Evolutionary conservation across 305 asterid species (phyloP).

Genomic region (Euphrasia arctica): DNA sequence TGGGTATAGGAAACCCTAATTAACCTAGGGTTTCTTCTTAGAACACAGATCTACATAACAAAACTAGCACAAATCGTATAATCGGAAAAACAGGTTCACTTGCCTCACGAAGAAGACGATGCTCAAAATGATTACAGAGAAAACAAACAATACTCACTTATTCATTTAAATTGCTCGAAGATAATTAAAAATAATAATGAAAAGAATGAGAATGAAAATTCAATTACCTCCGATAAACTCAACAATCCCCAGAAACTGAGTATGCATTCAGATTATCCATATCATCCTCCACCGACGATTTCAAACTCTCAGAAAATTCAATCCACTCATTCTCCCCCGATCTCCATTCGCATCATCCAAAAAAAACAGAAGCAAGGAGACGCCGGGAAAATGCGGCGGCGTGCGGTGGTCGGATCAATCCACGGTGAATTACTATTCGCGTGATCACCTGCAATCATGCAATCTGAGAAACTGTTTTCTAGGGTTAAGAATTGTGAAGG

Average conservation of each 20-base stretch:
- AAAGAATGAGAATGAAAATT: constrained; percentile 1
- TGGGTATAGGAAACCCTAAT: constrained; percentile 4
- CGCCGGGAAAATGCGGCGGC: constrained; percentile 30
- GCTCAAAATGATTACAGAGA: constrained; percentile 10
- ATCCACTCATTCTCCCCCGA: constrained; percentile 7
- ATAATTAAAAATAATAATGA: background rate
- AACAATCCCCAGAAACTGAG: constrained; percentile 21
- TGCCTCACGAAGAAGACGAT: constrained; percentile 11
- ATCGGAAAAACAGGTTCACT: constrained; percentile 14
- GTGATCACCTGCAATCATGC: constrained; percentile 22
- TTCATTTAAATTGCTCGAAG: background rate
- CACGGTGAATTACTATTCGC: constrained; percentile 23
- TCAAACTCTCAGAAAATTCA: background rate
- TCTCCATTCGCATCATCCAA: constrained; percentile 20
- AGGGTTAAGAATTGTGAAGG: constrained; percentile 18
- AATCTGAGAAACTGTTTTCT: constrained; percentile 13
- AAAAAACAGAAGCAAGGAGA: constrained; percentile 16
- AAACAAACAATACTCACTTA: constrained; percentile 16
- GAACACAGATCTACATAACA: constrained; percentile 31
- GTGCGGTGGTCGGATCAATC: constrained; percentile 34
- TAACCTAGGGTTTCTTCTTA: constrained; percentile 17
- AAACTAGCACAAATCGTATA: constrained; percentile 27
- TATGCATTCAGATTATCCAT: constrained; percentile 24
- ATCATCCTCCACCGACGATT: constrained; percentile 16
- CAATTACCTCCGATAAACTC: constrained; percentile 28